Conservation (phyloP, 345 rosid species). For the Moricandia moricandioides region DNA sequence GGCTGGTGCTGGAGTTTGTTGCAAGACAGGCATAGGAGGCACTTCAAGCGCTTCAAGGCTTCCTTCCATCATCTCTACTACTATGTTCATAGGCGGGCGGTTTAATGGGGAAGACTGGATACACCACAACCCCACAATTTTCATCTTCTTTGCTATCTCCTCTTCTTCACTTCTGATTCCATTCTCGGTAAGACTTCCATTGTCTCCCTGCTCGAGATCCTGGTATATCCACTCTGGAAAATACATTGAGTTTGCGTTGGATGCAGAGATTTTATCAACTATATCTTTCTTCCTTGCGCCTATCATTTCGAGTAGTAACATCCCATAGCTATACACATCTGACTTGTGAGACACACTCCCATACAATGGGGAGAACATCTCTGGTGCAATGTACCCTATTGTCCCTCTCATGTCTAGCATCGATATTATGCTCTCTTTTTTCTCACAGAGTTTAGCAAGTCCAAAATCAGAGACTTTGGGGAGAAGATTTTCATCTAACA, state of each 20-base stretch:
- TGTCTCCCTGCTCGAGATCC: conserved; percentile 23
- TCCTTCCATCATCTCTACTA: conserved; percentile 42
- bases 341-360: conserved; percentile 44
- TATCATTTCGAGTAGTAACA: conserved; percentile 47
- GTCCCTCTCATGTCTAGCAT: conserved; percentile 44
- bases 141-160: conserved; percentile 26
- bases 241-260: conserved; percentile 28
- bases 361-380: conserved; percentile 31
- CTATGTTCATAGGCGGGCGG: conserved; percentile 25
- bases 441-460: conserved; percentile 44
- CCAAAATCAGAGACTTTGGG: conserved; percentile 55
- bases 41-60: conserved; percentile 2
- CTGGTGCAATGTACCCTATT: conserved; percentile 47
- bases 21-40: conserved; percentile 26
- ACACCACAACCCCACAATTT: conserved; percentile 35
- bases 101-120: conserved; percentile 38
- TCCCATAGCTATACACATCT: conserved; percentile 52
- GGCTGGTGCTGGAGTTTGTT: not conserved
- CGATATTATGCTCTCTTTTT: conserved; percentile 37
- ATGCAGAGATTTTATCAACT: not conserved
- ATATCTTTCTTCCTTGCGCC: conserved; percentile 29
- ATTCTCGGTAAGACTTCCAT: not conserved
- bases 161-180: conserved; percentile 5
- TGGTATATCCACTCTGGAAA: conserved; percentile 39
- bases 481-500: conserved; percentile 33